phyloP scores from a whole-genome alignment of 163 green algal genomes.

The Chlamydomonas reinhardtii region DNA sequence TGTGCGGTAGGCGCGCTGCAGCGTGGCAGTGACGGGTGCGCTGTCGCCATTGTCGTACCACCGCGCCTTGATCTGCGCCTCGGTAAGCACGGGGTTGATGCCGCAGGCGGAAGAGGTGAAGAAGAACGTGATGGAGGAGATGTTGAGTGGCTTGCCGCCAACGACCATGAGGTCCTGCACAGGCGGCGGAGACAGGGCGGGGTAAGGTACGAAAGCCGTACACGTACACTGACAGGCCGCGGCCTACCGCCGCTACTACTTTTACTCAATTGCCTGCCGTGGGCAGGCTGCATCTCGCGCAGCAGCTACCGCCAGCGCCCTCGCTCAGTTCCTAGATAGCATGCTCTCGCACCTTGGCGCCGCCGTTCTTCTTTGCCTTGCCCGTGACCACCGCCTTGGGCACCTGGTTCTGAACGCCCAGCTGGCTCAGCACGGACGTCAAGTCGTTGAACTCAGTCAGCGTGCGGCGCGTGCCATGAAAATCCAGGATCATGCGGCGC shows the following conservation, averaged over 20 bases:
- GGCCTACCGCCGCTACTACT: too few relatives aligned
- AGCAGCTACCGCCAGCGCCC: too few relatives aligned
- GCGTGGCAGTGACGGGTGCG: neutral
- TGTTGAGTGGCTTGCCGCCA: neutral
- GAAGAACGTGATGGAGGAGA: neutral
- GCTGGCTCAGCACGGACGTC: neutral
- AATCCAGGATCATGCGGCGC: constrained; percentile 32
- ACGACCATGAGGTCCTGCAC: neutral
- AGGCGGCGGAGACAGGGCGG: too few relatives aligned
- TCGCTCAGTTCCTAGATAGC: too few relatives aligned
- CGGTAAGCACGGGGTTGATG: neutral
- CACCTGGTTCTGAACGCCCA: neutral
- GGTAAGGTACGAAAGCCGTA: too few relatives aligned
- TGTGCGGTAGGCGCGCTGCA: neutral
- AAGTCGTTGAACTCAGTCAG: neutral
- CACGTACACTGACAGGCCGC: too few relatives aligned
- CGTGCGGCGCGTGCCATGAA: constrained; percentile 12
- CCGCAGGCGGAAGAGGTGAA: neutral
- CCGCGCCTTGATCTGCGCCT: neutral
- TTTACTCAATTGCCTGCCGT: too few relatives aligned
- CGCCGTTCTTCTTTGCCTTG: neutral
- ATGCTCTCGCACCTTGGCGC: neutral
- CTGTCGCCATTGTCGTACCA: constrained; percentile 21
- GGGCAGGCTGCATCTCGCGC: too few relatives aligned
- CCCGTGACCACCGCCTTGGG: neutral